Conservation (phyloP, 768 basidiomycete genomes). For the Russula lepida region DNA sequence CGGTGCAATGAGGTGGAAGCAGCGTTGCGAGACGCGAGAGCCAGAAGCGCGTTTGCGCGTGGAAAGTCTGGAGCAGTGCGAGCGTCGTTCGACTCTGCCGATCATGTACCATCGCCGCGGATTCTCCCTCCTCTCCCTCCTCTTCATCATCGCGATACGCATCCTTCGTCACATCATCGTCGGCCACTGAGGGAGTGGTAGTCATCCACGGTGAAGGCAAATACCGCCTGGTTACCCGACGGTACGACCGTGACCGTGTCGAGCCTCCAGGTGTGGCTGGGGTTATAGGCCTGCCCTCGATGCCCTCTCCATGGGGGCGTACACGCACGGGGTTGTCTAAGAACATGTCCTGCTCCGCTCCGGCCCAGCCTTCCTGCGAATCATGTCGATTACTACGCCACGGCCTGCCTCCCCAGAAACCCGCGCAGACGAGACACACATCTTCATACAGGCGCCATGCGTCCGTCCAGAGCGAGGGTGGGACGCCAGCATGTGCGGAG, state of each 20-base stretch:
- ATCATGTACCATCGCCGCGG: constrained; percentile 34
- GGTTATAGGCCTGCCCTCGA: constrained; percentile 43
- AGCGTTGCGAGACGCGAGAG: constrained; percentile 34
- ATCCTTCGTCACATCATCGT: not conserved
- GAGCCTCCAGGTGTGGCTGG: not conserved
- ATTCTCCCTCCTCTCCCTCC: constrained; percentile 35
- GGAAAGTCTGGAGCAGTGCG: constrained; percentile 51
- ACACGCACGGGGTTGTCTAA: constrained; percentile 34
- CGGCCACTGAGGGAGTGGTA: not conserved
- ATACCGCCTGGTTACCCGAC: constrained; percentile 18
- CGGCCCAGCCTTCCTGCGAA: constrained; percentile 44
- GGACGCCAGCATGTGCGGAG: not conserved
- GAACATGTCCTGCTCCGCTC: constrained; percentile 41
- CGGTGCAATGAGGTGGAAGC: not conserved
- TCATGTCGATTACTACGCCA: constrained; percentile 46
- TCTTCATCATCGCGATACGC: not conserved
- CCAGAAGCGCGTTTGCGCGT: constrained; percentile 53
- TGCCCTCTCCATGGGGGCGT: constrained; percentile 58
- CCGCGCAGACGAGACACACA: constrained; percentile 72
- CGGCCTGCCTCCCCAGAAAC: constrained; percentile 56
- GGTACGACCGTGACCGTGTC: constrained; percentile 11
- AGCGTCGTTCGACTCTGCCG: constrained; percentile 38
- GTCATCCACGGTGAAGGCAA: constrained; percentile 24
- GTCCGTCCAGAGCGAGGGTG: constrained; percentile 45
- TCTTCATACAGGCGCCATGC: constrained; percentile 81